A percentile compares a stretch with the other conserved stretches of the same genome.
Conservation (phyloP, 192 early-diverging fungal species). For the Dissophora ornata region DNA sequence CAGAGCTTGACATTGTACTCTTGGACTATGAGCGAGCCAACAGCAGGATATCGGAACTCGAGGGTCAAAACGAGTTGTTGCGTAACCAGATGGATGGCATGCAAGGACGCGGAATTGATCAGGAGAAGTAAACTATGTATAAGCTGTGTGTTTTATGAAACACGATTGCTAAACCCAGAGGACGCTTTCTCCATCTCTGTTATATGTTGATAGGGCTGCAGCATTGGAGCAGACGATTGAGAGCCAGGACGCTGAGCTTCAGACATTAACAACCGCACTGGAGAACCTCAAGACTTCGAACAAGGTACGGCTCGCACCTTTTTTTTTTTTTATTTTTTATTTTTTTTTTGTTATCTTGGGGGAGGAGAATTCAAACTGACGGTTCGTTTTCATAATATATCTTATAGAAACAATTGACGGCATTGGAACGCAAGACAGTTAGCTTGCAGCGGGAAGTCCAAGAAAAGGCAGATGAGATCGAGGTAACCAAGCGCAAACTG, state of each 20-base stretch:
- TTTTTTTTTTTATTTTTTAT: too few species aligned
- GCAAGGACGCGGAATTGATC: slow-evolving; percentile 35
- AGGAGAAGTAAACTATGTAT: slow-evolving; percentile 23
- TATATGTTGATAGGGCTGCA: slow-evolving; percentile 29
- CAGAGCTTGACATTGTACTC: slow-evolving; percentile 90
- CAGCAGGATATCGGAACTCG: slow-evolving; percentile 71
- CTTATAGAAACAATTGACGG: slow-evolving; percentile 44
- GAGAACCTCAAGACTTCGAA: slow-evolving; percentile 32
- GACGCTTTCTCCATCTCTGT: too few species aligned
- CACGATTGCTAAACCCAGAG: too few species aligned
- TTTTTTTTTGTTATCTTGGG: too few species aligned
- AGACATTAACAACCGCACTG: slow-evolving; percentile 18
- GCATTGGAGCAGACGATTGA: slow-evolving; percentile 56
- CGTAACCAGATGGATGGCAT: slow-evolving; percentile 40
- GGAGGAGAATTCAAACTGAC: too few species aligned
- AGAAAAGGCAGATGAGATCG: slow-evolving; percentile 70
- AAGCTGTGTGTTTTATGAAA: too few species aligned
- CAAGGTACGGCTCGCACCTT: slow-evolving; percentile 14
- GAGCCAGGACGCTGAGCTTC: slow-evolving; percentile 43
- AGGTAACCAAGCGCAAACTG: slow-evolving; percentile 64
- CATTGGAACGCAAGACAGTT: slow-evolving; percentile 40
- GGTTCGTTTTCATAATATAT: neutral
- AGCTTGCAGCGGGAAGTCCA: slow-evolving; percentile 40
- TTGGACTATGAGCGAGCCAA: slow-evolving; percentile 88
- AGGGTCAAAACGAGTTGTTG: slow-evolving; percentile 73